Conservation (phyloP, 441 rosid genomes). For the Iberis amara region DNA sequence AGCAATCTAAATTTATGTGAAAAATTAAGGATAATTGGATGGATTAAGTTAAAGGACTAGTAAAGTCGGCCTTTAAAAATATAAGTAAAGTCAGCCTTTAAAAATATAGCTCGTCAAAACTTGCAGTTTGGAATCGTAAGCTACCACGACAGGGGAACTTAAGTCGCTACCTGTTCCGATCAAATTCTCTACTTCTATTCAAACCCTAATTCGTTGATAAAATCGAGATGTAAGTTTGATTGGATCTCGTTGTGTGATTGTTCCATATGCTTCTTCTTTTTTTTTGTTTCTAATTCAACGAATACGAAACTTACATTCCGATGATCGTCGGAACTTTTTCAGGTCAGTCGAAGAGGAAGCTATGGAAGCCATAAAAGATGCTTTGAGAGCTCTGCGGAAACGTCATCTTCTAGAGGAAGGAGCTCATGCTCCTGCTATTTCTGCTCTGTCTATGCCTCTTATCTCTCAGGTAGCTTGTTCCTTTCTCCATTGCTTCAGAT, state of each 20-base stretch:
- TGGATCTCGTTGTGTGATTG: neutral
- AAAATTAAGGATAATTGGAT: too few relatives aligned
- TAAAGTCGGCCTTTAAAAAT: too few relatives aligned
- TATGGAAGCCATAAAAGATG: slow-evolving; percentile 67
- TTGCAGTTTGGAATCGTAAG: slow-evolving; percentile 3
- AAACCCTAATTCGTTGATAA: slow-evolving; percentile 24
- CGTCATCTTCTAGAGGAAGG: slow-evolving; percentile 90
- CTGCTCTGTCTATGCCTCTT: slow-evolving; percentile 77
- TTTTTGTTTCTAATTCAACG: neutral
- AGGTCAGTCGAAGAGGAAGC: slow-evolving; percentile 63
- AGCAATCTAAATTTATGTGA: too few relatives aligned
- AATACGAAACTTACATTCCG: slow-evolving; percentile 10
- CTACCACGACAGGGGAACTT: neutral
- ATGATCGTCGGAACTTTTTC: slow-evolving; percentile 15
- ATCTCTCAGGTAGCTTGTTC: slow-evolving; percentile 52
- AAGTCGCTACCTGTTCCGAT: slow-evolving; percentile 14
- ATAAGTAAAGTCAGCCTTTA: too few relatives aligned
- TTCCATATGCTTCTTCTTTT: neutral
- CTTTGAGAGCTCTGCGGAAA: slow-evolving; percentile 67
- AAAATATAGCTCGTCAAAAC: neutral
- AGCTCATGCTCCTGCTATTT: slow-evolving; percentile 76
- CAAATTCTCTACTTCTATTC: slow-evolving; percentile 4
- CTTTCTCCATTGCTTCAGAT: slow-evolving; percentile 9
- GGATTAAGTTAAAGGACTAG: too few relatives aligned
- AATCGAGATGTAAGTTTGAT: slow-evolving; percentile 16